Conservation (phyloP, 176 grass and related monocot genomes). For the Carex pumila region DNA sequence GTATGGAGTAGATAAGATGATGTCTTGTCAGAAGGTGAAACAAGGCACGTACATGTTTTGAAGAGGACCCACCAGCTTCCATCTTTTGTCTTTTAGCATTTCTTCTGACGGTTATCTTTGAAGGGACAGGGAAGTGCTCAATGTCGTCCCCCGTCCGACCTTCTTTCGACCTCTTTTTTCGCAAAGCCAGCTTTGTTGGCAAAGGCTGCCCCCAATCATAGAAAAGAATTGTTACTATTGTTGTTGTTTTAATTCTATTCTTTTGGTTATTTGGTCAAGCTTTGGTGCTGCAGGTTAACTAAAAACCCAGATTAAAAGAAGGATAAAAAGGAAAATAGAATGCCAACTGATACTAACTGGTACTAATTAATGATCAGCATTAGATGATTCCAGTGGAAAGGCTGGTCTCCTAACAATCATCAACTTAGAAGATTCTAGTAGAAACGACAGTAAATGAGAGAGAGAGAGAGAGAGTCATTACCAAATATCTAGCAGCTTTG, state of each 20-base stretch:
- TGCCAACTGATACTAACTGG: neutral
- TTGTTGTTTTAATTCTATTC: constrained; percentile 12
- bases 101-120: constrained; percentile 70
- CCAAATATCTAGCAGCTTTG: constrained; percentile 83
- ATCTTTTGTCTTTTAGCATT: constrained; percentile 40
- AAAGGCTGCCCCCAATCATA: constrained; percentile 63
- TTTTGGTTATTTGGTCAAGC: neutral
- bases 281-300: neutral
- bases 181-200: constrained; percentile 83
- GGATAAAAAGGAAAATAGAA: neutral
- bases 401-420: neutral
- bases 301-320: neutral
- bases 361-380: neutral
- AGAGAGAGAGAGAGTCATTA: constrained; percentile 21
- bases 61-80: constrained; percentile 59
- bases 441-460: neutral
- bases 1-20: constrained; percentile 8
- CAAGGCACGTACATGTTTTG: constrained; percentile 51
- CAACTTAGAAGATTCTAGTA: neutral
- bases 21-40: constrained; percentile 12
- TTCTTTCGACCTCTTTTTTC: constrained; percentile 96
- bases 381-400: neutral
- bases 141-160: constrained; percentile 81
- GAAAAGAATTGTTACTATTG: constrained; percentile 9
- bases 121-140: constrained; percentile 88